A percentile compares a stretch with the other conserved stretches of the same genome.
Evolutionary conservation across 257 asterid genomes (phyloP).

Genomic region (Solanum chiquidenum): DNA sequence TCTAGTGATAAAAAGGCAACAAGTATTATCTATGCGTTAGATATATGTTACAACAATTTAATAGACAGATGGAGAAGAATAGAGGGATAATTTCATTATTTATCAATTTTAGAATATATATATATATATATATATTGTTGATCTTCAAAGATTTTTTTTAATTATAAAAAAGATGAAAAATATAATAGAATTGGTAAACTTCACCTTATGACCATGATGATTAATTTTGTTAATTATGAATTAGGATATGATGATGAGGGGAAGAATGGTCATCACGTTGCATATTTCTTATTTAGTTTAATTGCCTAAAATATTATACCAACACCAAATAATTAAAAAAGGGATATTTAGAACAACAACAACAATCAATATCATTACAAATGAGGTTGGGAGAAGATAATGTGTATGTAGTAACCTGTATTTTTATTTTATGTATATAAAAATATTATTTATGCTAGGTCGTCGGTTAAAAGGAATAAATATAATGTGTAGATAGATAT

Average conservation of each 20-base stretch:
- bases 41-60: neutral
- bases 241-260: neutral
- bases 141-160: neutral
- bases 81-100: neutral
- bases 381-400: neutral
- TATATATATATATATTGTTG: neutral
- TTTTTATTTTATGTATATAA: neutral
- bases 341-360: neutral
- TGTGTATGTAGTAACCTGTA: neutral
- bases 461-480: neutral
- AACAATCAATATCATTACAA: neutral
- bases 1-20: neutral
- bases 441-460: neutral
- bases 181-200: neutral
- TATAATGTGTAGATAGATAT: neutral
- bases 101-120: neutral
- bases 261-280: neutral
- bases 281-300: neutral
- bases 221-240: neutral
- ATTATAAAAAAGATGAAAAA: neutral
- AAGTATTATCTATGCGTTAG: neutral
- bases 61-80: neutral
- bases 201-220: neutral
- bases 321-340: neutral
- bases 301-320: neutral